Conservation (phyloP, 1,139 yeast genomes). For the Lodderomyces jiufengensis region DNA sequence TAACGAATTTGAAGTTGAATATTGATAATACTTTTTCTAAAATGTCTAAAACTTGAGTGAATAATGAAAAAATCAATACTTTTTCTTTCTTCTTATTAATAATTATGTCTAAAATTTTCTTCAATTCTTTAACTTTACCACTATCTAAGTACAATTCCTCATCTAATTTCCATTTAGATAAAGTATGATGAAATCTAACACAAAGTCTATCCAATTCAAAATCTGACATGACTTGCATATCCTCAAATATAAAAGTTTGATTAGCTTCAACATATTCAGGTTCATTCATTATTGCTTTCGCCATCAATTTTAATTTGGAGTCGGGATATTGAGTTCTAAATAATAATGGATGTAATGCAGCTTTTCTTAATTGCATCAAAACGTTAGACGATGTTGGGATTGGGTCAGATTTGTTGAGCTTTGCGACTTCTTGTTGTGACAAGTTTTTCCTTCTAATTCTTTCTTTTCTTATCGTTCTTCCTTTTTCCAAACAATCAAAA, state of each 20-base stretch:
- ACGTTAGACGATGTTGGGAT: constrained; percentile 48
- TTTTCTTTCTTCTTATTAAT: constrained; percentile 68
- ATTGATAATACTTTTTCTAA: constrained; percentile 71
- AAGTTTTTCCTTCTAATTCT: constrained; percentile 47
- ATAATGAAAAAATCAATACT: constrained; percentile 80
- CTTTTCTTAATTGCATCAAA: constrained; percentile 70
- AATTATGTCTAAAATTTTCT: constrained; percentile 56
- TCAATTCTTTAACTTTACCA: constrained; percentile 67
- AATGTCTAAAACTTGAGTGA: constrained; percentile 88
- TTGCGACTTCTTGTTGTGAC: constrained; percentile 38
- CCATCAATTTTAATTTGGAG: constrained; percentile 56
- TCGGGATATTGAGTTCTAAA: constrained; percentile 63
- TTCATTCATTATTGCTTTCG: constrained; percentile 74
- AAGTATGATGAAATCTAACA: constrained; percentile 62
- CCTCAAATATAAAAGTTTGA: constrained; percentile 72
- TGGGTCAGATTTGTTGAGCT: constrained; percentile 32
- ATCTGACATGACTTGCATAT: constrained; percentile 96
- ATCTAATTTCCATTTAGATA: constrained; percentile 52
- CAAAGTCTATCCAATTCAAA: constrained; percentile 79
- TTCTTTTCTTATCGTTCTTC: constrained; percentile 43
- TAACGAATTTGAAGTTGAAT: constrained; percentile 65
- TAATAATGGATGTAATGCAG: constrained; percentile 69
- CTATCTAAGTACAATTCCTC: constrained; percentile 63
- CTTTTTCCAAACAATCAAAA: constrained; percentile 48
- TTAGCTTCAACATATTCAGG: constrained; percentile 78